These are phyloP conservation scores for Malus sieversii DNA, from an alignment of 306 rosid genomes.

Conservation along the genomic window DNA sequence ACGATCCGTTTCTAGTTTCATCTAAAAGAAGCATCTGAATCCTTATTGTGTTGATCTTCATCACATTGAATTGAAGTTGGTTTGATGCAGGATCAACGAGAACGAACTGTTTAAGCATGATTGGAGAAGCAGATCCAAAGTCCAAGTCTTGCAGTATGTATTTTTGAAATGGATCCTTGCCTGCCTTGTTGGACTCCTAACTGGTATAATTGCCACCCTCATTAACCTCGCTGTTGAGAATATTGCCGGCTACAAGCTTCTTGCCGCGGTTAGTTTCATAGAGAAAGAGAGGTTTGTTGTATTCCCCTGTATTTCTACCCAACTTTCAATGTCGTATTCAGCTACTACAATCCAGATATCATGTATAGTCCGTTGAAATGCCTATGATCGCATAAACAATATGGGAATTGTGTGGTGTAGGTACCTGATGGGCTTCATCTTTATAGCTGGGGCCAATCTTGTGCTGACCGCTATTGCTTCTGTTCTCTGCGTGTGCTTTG, in stretches of 20 bases:
- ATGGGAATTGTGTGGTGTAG: conserved; percentile 28
- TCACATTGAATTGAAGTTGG: neutral
- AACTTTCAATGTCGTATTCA: neutral
- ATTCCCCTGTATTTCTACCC: neutral
- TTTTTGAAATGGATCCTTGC: conserved; percentile 70
- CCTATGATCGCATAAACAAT: neutral
- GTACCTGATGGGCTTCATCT: conserved; percentile 55
- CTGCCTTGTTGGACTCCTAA: conserved; percentile 73
- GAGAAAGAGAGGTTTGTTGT: conserved; percentile 39
- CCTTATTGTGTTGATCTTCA: neutral
- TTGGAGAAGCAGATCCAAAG: conserved; percentile 80
- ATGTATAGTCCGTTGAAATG: neutral
- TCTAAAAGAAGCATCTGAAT: neutral
- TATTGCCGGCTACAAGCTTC: conserved; percentile 83
- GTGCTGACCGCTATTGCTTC: conserved; percentile 53
- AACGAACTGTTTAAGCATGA: conserved; percentile 84
- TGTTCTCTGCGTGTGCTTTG: conserved; percentile 70
- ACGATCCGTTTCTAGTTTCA: neutral
- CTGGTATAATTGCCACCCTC: conserved; percentile 72
- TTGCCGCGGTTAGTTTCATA: conserved; percentile 40
- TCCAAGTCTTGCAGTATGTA: conserved; percentile 67
- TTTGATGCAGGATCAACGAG: conserved; percentile 74
- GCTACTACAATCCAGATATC: neutral
- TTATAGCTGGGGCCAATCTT: conserved; percentile 46
- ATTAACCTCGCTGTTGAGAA: conserved; percentile 86